phyloP scores from a whole-genome alignment of 371 early-diverging fungal genomes.

The Nematocida displodere region DNA sequence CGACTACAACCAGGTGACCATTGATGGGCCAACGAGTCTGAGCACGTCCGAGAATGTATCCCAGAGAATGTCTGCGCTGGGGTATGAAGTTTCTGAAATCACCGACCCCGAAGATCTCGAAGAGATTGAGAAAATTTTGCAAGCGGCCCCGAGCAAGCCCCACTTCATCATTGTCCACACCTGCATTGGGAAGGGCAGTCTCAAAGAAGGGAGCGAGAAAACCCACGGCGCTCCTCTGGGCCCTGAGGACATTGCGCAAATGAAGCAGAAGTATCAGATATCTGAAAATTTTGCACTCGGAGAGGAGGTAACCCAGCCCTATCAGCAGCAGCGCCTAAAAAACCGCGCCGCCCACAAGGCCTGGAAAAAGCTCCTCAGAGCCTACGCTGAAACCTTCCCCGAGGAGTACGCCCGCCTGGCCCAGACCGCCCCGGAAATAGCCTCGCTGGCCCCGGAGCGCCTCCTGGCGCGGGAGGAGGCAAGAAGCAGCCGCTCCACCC shows the following conservation, averaged over 20 bases:
- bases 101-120: slow-evolving; percentile 81
- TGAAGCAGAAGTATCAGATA: slow-evolving; percentile 75
- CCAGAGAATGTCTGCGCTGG: slow-evolving; percentile 80
- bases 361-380: slow-evolving; percentile 72
- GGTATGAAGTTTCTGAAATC: slow-evolving; percentile 78
- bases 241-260: slow-evolving; percentile 72
- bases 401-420: background rate
- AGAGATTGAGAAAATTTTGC: slow-evolving; percentile 66
- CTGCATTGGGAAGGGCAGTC: slow-evolving; percentile 73
- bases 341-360: slow-evolving; percentile 70
- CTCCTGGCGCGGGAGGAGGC: slow-evolving; percentile 68
- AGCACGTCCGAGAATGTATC: slow-evolving; percentile 85
- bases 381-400: background rate
- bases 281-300: slow-evolving; percentile 61
- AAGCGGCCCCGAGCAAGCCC: slow-evolving; percentile 68
- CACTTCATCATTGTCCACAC: slow-evolving; percentile 65
- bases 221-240: slow-evolving; percentile 80
- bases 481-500: slow-evolving; percentile 37
- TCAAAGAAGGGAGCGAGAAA: slow-evolving; percentile 77
- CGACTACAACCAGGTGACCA: slow-evolving; percentile 88
- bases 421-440: background rate
- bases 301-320: background rate
- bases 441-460: background rate
- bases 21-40: slow-evolving; percentile 76
- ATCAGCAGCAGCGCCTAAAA: slow-evolving; percentile 61